Evolutionary conservation across 2,329 filamentous ascomycete genomes (phyloP).

Genomic region (Thermoascus crustaceus): DNA sequence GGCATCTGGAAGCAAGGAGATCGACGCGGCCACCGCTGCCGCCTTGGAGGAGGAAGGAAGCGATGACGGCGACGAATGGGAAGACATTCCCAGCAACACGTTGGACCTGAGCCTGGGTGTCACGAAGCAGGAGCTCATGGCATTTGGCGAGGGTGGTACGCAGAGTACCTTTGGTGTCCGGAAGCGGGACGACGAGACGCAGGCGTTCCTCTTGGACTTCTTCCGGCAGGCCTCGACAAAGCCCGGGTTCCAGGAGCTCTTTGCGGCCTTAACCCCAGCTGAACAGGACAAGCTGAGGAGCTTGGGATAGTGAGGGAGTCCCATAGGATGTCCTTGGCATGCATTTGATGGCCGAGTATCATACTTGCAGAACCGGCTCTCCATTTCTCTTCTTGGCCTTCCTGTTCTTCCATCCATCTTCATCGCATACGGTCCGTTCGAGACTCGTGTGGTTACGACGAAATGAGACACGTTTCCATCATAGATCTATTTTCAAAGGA

Average conservation of each 20-base stretch:
- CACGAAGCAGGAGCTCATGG: slow-evolving; percentile 72
- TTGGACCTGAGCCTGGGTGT: slow-evolving; percentile 66
- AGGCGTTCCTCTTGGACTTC: slow-evolving; percentile 74
- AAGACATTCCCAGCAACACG: slow-evolving; percentile 69
- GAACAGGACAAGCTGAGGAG: slow-evolving; percentile 39
- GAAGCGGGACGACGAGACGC: slow-evolving; percentile 81
- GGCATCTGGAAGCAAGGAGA: slow-evolving; percentile 54
- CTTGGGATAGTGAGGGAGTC: slow-evolving; percentile 11
- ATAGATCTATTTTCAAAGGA: no score
- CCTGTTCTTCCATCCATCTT: no score
- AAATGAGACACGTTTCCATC: no score
- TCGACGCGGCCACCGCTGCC: slow-evolving; percentile 50
- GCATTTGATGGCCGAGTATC: no score
- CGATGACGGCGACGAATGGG: slow-evolving; percentile 74
- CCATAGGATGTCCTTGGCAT: no score
- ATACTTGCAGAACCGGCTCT: no score
- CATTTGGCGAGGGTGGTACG: slow-evolving; percentile 50
- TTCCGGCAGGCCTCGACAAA: slow-evolving; percentile 54
- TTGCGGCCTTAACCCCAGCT: slow-evolving; percentile 43
- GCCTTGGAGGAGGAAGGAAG: slow-evolving; percentile 54
- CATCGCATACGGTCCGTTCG: no score
- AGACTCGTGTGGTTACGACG: no score
- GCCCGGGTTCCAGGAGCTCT: slow-evolving; percentile 48
- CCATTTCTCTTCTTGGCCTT: no score
- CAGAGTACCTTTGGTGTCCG: slow-evolving; percentile 45